Evolutionary conservation across 371 early-diverging fungal genomes (phyloP).

Genomic region (Mycotypha africana): DNA sequence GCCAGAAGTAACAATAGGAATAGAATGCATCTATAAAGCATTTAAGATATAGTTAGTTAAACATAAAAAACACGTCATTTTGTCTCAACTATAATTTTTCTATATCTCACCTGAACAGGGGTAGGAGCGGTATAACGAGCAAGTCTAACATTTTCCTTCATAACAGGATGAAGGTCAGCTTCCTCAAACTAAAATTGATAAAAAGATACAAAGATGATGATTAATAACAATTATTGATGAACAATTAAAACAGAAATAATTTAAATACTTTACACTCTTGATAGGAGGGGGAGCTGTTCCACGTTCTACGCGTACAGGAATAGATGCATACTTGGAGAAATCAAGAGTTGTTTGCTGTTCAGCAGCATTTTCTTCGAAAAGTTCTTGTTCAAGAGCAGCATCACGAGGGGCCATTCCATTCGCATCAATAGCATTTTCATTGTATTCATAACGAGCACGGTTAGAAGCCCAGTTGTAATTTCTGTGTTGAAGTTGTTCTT

Average conservation of each 20-base stretch:
- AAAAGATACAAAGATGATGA: neutral
- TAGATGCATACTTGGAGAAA: conserved; percentile 52
- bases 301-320: conserved; percentile 48
- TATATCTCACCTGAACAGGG: conserved; percentile 55
- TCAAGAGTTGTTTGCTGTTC: conserved; percentile 46
- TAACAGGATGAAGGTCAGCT: conserved; percentile 38
- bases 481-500: conserved; percentile 21
- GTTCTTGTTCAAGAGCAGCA: conserved; percentile 38
- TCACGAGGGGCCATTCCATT: conserved; percentile 43
- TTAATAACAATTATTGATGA: neutral
- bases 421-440: conserved; percentile 33
- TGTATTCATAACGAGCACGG: conserved; percentile 48
- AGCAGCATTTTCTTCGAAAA: conserved; percentile 46
- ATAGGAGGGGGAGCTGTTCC: conserved; percentile 43
- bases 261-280: conserved; percentile 16
- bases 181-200: conserved; percentile 34
- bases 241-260: conserved; percentile 38
- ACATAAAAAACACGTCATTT: neutral
- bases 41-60: neutral
- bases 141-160: conserved; percentile 52
- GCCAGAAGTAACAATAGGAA: conserved; percentile 60
- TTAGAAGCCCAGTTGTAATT: conserved; percentile 49
- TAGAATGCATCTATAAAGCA: conserved; percentile 49
- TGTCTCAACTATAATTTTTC: too few relatives aligned
- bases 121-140: conserved; percentile 61